Base-by-base conservation (phyloP, 768 basidiomycete species). In the Tricholoma sp. region DNA sequence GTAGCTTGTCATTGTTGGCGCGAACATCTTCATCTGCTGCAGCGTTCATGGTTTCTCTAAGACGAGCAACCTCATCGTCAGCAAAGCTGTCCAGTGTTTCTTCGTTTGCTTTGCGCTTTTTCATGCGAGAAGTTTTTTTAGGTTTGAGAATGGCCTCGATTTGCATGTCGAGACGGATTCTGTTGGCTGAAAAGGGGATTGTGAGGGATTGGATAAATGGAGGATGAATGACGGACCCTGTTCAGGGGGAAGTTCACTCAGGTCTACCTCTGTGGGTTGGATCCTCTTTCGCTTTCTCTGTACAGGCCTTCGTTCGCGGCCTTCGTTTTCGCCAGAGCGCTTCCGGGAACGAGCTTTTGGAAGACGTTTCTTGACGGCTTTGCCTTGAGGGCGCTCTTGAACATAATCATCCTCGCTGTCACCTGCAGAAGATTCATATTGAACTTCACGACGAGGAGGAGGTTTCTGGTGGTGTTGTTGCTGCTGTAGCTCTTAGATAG, bases 141-240 rank as follows among this genome's bases (percentile, higher is more conserved):
- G 86, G 77, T 71, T 91, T 93, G 18, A 95, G 78, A 54, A 94
- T 94, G 16, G 87, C 88, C 58, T 96, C 92, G 57, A 98, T 83
- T 64, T 85, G 80, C 79, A 87, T 88, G 65, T 94, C 89, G 32
- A 97, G 76, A 1, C 84, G 84, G 43, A 85, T 71, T 73, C 90
- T 90, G 61, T 78, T 85, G 9, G 85, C 94, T 97, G 69, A 14
- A 50, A 27, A 9, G 34, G 31, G 31, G 32, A 49, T 49, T 50
- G 37, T 52, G 22, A 57, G 54, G 14, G 50, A 21, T 14, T 29
- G 2, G 14, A 51, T 34, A 50, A 39, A 24, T 43, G 27, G 24
- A 54, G n/a, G 16, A 22, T 14, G 9, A 5, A 55, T 29, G 22
- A 71, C 74, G 53, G 58, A 89, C 92, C 90, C 75, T 91, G 84